These are phyloP conservation scores for Termitomyces sp. DNA, from an alignment of 768 basidiomycete species.

Conservation along the genomic window DNA sequence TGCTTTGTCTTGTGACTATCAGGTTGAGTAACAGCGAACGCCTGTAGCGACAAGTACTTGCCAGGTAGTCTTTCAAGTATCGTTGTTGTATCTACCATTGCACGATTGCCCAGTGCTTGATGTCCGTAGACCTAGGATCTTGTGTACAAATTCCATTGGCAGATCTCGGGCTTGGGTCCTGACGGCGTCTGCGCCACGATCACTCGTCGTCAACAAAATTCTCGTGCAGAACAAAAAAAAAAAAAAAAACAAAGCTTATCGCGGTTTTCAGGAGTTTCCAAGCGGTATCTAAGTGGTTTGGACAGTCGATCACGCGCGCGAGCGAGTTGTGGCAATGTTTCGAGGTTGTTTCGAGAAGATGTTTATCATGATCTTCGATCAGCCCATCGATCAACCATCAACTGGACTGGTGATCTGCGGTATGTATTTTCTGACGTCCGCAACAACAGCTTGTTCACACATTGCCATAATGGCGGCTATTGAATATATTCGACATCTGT, in stretches of 20 bases:
- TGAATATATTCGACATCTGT: background rate
- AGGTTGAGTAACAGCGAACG: background rate
- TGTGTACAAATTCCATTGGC: too few relatives aligned
- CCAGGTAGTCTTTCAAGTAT: background rate
- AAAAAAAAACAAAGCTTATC: too few relatives aligned
- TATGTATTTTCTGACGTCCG: background rate
- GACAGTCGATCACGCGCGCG: background rate
- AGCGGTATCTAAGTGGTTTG: too few relatives aligned
- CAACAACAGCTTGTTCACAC: background rate
- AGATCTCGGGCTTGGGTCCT: too few relatives aligned
- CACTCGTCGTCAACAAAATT: background rate
- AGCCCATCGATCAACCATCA: background rate
- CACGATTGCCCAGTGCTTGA: background rate
- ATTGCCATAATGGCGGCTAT: background rate
- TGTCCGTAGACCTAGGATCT: too few relatives aligned
- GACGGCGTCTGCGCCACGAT: background rate
- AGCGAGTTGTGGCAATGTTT: conserved; percentile 1
- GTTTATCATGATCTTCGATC: background rate
- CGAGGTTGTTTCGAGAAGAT: background rate
- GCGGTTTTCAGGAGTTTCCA: background rate
- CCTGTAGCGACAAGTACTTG: background rate
- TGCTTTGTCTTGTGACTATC: background rate
- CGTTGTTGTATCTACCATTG: background rate
- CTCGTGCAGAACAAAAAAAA: too few relatives aligned
- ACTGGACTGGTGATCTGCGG: background rate